Base-by-base conservation (phyloP, 441 rosid genomes). In the Populus hybrid region DNA sequence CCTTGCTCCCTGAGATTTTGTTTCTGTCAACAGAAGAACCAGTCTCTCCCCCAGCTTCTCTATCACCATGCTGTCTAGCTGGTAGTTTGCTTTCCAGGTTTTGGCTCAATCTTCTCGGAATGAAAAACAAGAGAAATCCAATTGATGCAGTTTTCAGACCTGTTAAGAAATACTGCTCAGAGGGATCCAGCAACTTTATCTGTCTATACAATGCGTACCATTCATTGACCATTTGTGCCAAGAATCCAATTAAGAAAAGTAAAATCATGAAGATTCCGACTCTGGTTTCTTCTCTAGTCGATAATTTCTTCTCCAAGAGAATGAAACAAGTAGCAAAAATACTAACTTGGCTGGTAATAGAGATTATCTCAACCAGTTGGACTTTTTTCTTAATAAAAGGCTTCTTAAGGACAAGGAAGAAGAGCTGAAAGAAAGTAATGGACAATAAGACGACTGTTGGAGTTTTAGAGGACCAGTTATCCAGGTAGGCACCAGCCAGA, bases 361-460 rank as follows among this genome's bases (percentile, higher is more conserved):
- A 82, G 75, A 92, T 78, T 78, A 92, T 92, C 86, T 93, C 99
- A 1, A 93, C 94, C 78, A 93, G 82, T 82, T 95, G 99, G 72
- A 95, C 93, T 77, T 84, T 92, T 81, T 93, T 95, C 87, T 93
- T 92, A 67, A 95, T 88, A 84, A 93, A 95, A 64, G 99, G 99
- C 85, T 95, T 95, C 90, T 95, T 95, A 34, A 95, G 89, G 32
- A 90, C 83, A 28, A 93, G 86, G 85, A 95, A 95, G 81, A 95
- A 92, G 50, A 95, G 93, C 90, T 95, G 99, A 82, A 93, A 92
- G 5, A 86, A 88, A 69, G 94, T 89, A 61, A 95, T 85, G 88
- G 89, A 85, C 73, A 95, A 72, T 70, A 92, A 69, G 76, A 89
- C 53, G 11, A 88, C 36, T 26, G 84, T 78, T 24, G 97, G 94